phyloP scores from a whole-genome alignment of 129 eudicot genomes.

The Tanacetum coccineum region DNA sequence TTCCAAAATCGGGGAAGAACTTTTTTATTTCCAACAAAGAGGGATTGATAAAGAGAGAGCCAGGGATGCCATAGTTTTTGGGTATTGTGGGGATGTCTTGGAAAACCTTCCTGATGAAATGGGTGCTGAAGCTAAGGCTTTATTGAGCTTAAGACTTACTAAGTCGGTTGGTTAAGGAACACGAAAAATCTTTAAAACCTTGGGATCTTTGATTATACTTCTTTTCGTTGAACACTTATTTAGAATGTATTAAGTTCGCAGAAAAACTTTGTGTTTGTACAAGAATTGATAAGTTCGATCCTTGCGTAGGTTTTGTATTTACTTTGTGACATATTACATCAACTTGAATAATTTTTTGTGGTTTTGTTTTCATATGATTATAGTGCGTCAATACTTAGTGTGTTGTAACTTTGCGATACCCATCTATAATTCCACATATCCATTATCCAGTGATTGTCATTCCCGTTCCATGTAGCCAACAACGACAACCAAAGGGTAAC shows the following conservation, averaged over 20 bases:
- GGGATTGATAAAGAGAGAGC: constrained; percentile 94
- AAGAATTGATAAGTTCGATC: background rate
- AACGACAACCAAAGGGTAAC: no score
- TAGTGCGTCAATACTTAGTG: no score
- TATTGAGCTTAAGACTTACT: constrained; percentile 94
- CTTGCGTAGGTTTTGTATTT: no score
- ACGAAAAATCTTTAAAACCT: constrained; percentile 12
- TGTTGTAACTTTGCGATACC: no score
- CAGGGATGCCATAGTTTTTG: constrained; percentile 97
- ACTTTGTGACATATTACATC: no score
- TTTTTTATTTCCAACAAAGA: constrained; percentile 94
- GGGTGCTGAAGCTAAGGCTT: constrained; percentile 93
- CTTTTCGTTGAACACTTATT: no score
- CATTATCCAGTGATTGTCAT: no score
- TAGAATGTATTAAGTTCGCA: no score
- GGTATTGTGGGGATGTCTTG: constrained; percentile 90
- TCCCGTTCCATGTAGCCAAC: no score
- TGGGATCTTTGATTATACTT: background rate
- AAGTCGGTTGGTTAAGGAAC: constrained; percentile 80
- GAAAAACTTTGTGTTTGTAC: background rate
- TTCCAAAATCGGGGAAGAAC: constrained; percentile 92
- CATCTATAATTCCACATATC: no score
- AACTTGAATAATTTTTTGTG: no score
- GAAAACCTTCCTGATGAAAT: constrained; percentile 95
- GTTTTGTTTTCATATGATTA: no score